Evolutionary conservation across 768 basidiomycete species (phyloP).

Genomic region (Holtermannia corniformis): DNA sequence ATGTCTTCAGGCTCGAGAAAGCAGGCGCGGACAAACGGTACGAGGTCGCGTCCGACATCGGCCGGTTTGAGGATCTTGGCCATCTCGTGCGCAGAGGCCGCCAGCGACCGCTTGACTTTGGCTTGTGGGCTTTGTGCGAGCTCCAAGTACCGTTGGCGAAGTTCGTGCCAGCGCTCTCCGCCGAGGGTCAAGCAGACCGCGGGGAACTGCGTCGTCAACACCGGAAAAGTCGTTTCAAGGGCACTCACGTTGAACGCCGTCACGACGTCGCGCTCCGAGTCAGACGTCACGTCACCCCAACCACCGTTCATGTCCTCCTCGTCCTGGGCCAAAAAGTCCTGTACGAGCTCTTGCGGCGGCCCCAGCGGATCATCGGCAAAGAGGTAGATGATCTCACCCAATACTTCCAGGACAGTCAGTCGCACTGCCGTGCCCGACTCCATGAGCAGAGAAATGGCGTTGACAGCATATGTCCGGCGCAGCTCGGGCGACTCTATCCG

Average conservation of each 20-base stretch:
- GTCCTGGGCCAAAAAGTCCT: constrained; percentile 59
- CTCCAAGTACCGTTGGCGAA: constrained; percentile 58
- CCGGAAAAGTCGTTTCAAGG: no score
- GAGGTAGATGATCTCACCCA: constrained; percentile 80
- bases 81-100: constrained; percentile 80
- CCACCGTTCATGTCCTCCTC: constrained; percentile 6
- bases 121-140: constrained; percentile 54
- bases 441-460: constrained; percentile 53
- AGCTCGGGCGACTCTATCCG: constrained; percentile 51
- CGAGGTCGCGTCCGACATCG: constrained; percentile 57
- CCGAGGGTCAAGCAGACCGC: constrained; percentile 81
- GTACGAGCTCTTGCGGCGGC: constrained; percentile 64
- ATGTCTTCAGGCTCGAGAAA: constrained; percentile 56
- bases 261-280: constrained; percentile 37
- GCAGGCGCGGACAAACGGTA: constrained; percentile 58
- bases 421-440: constrained; percentile 50
- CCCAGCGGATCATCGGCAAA: constrained; percentile 55
- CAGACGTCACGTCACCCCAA: not conserved
- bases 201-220: constrained; percentile 59
- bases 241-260: constrained; percentile 42
- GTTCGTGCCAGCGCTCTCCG: constrained; percentile 56
- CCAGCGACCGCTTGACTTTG: constrained; percentile 67
- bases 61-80: constrained; percentile 72
- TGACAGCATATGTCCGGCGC: constrained; percentile 58
- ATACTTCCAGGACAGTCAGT: constrained; percentile 67